Conservation (phyloP, 1,284 basidiomycete genomes). For the Phylloporus sp. region DNA sequence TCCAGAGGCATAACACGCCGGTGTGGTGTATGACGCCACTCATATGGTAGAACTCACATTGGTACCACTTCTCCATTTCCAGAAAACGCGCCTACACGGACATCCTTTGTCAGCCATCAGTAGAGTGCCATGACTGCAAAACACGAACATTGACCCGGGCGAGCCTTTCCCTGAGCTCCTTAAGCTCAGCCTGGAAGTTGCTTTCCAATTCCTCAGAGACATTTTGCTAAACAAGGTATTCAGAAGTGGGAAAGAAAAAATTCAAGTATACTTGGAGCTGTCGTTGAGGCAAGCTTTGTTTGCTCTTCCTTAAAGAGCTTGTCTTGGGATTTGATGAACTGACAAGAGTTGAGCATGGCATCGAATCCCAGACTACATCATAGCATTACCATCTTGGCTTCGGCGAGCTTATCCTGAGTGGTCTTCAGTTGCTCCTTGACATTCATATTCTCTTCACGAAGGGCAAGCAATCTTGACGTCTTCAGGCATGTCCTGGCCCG, state of each 20-base stretch:
- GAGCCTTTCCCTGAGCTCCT: slow-evolving; percentile 73
- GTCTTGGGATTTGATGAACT: slow-evolving; percentile 95
- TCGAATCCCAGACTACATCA: neutral
- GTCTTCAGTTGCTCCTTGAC: slow-evolving; percentile 76
- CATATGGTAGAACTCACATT: slow-evolving; percentile 81
- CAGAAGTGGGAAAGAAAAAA: neutral
- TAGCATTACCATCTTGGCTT: slow-evolving; percentile 71
- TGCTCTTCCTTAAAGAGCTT: slow-evolving; percentile 83
- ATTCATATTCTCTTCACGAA: slow-evolving; percentile 79
- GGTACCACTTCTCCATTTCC: slow-evolving; percentile 66
- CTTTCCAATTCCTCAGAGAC: slow-evolving; percentile 75
- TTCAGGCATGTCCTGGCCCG: slow-evolving; percentile 77
- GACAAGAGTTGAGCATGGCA: slow-evolving; percentile 13
- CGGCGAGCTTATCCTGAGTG: slow-evolving; percentile 77
- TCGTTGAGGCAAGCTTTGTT: slow-evolving; percentile 46
- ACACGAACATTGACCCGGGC: slow-evolving; percentile 57
- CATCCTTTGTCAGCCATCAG: neutral
- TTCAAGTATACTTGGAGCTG: slow-evolving; percentile 23
- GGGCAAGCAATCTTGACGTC: slow-evolving; percentile 79
- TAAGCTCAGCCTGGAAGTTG: slow-evolving; percentile 71
- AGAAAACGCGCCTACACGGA: slow-evolving; percentile 50
- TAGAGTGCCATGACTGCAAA: neutral
- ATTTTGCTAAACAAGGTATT: slow-evolving; percentile 41
- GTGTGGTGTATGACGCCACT: slow-evolving; percentile 72
- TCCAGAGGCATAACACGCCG: slow-evolving; percentile 67